These are phyloP conservation scores for Rhizophora apiculata DNA, from an alignment of 345 rosid species.

Conservation along the genomic window DNA sequence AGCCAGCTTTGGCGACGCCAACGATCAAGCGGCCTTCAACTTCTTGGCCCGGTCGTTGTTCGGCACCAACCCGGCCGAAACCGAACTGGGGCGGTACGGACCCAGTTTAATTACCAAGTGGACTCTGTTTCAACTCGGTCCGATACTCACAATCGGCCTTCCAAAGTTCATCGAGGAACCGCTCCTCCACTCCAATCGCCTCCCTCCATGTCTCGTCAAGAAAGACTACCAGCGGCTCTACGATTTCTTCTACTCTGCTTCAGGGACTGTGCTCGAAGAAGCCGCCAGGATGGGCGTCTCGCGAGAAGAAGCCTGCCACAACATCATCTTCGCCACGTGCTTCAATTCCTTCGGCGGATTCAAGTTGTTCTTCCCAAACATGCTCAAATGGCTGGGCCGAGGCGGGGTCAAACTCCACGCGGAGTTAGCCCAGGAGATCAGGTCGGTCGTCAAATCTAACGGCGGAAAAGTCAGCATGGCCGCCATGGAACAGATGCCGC, in stretches of 20 bases:
- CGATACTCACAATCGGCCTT: conserved; percentile 52
- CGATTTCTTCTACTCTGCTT: conserved; percentile 55
- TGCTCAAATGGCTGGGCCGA: conserved; percentile 66
- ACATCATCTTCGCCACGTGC: conserved; percentile 76
- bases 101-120: conserved; percentile 60
- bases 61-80: conserved; percentile 53
- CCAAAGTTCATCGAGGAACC: conserved; percentile 53
- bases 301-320: conserved; percentile 79
- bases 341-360: conserved; percentile 89
- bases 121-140: conserved; percentile 65
- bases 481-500: conserved; percentile 68
- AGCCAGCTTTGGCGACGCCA: conserved; percentile 41
- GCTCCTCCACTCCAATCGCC: conserved; percentile 51
- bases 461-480: conserved; percentile 71
- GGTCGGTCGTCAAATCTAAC: conserved; percentile 55
- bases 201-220: conserved; percentile 60
- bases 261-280: conserved; percentile 58
- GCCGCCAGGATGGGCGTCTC: conserved; percentile 69
- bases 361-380: conserved; percentile 57
- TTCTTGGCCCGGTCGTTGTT: conserved; percentile 56
- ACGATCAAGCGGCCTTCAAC: conserved; percentile 65
- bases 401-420: conserved; percentile 62
- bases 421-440: conserved; percentile 64
- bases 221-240: conserved; percentile 69
- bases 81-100: conserved; percentile 59